Evolutionary conservation across 2,329 filamentous ascomycete species (phyloP).

Genomic region (Colletotrichum sublineola): DNA sequence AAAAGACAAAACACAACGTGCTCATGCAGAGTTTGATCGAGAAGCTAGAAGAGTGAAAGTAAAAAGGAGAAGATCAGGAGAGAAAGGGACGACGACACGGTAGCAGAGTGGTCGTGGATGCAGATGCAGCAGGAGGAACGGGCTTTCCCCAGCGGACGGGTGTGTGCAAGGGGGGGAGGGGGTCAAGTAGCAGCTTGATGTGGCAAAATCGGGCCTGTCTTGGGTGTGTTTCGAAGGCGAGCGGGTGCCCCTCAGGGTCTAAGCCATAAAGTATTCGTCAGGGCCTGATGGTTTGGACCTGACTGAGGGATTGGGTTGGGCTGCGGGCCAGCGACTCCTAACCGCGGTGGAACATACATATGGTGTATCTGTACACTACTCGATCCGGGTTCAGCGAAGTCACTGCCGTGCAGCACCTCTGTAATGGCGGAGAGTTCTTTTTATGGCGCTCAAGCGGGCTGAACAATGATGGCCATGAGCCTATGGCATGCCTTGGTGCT

Average conservation of each 20-base stretch:
- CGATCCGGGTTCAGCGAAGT: slow-evolving; percentile 22
- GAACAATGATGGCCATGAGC: slow-evolving; percentile 26
- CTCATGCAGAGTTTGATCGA: slow-evolving; percentile 26
- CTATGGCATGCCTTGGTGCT: slow-evolving; percentile 20
- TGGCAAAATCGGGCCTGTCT: slow-evolving; percentile 44
- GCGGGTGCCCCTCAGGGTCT: slow-evolving; percentile 41
- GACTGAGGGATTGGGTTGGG: slow-evolving; percentile 29
- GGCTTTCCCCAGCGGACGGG: slow-evolving; percentile 21
- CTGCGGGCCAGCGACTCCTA: slow-evolving; percentile 17
- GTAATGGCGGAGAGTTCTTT: slow-evolving; percentile 10
- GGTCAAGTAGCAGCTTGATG: slow-evolving; percentile 34
- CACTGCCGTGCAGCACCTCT: slow-evolving; percentile 12
- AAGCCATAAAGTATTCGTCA: slow-evolving; percentile 43
- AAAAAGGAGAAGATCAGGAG: slow-evolving; percentile 21
- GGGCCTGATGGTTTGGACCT: slow-evolving; percentile 33
- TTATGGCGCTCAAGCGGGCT: slow-evolving; percentile 27
- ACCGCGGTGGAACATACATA: slow-evolving; percentile 9
- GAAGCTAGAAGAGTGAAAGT: slow-evolving; percentile 15
- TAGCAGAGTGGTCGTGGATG: slow-evolving; percentile 14
- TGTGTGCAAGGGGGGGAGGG: slow-evolving; percentile 4
- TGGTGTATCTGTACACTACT: neutral
- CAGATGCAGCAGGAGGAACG: slow-evolving; percentile 25
- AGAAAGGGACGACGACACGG: slow-evolving; percentile 16
- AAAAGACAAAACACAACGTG: slow-evolving; percentile 33
- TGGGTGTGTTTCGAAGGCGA: slow-evolving; percentile 45